Evolutionary conservation across 306 rosid genomes (phyloP).

Genomic region (Quercus dentata): DNA sequence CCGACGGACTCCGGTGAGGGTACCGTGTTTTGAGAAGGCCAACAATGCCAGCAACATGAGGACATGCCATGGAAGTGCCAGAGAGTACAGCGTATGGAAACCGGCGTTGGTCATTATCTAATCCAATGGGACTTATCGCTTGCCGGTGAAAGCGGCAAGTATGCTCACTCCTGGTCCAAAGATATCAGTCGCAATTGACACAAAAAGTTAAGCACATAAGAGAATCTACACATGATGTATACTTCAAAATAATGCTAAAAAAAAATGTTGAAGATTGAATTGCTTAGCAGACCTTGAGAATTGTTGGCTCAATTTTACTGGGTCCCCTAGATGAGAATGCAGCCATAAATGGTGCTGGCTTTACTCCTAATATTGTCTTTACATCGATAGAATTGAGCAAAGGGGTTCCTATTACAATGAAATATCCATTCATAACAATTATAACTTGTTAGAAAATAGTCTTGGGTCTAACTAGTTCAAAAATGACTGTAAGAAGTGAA

Average conservation of each 20-base stretch:
- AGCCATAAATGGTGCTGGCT: constrained; percentile 56
- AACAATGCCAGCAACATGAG: constrained; percentile 57
- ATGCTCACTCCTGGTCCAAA: constrained; percentile 54
- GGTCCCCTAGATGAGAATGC: constrained; percentile 83
- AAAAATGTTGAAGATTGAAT: not conserved
- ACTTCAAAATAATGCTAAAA: not conserved
- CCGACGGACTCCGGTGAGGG: constrained; percentile 65
- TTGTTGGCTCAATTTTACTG: constrained; percentile 23
- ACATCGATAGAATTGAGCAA: no score
- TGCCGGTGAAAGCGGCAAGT: constrained; percentile 38
- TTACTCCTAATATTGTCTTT: constrained; percentile 30
- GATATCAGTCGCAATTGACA: constrained; percentile 50
- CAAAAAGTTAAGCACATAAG: not conserved
- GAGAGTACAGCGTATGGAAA: constrained; percentile 19
- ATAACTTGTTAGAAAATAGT: not conserved
- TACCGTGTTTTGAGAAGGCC: constrained; percentile 48
- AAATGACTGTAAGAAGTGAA: not conserved
- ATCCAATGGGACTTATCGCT: constrained; percentile 10
- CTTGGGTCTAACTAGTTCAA: not conserved
- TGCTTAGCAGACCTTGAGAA: constrained; percentile 54
- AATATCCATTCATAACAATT: not conserved
- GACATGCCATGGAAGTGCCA: constrained; percentile 68
- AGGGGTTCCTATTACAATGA: constrained; percentile 40
- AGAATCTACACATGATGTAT: not conserved
- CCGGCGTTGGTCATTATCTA: constrained; percentile 18